Base-by-base conservation (phyloP, 2,329 filamentous ascomycete genomes). In the Aspergillus terreus region DNA sequence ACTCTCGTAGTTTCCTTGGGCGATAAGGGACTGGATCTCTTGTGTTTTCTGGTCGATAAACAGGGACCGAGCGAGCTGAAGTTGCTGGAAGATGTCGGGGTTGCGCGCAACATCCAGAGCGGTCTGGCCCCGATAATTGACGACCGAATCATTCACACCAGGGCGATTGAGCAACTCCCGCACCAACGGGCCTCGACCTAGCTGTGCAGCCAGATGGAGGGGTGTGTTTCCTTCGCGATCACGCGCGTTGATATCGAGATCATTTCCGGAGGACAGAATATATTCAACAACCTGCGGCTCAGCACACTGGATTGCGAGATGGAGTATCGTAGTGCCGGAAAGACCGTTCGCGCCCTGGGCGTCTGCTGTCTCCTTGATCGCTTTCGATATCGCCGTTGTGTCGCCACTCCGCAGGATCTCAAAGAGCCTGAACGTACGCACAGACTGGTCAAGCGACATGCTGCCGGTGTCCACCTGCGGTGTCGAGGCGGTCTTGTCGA, bases 151-250 rank as follows among this genome's bases (percentile, higher is more conserved):
- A 65, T 96, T 96, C 73, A 97, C 89, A 43, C 82, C 84, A 42
- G 85, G 82, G 60, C 90, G 87, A 47, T 92, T 89, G 23, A 99
- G 79, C 47, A 99, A 78, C 53, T 96, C 80, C 56, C 87, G 86
- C 50, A 99, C 92, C 6, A 96, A 82, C 2, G 87, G 82, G 0
- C 83, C 82, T 42, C 94, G 84, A 11, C 92, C 92, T 48, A 97
- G 85, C 50, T 82, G 79, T 27, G 92, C 88, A 7, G 94, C 94
- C 35, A 97, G 73, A 69, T 97, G 92, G 47, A 99, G 81, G 19
- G 94, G 86, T 1, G 92, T 96, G 69, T 97, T 99, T 55, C 94
- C 94, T 63, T 97, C 92, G 60, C 88, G 87, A 72, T 99, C 94
- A 55, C 88, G 85, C 38, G 88, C 86, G 70, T 97, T 99, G 69